Evolutionary conservation across 2,329 filamentous ascomycete species (phyloP), one percentile per base, ranked within the genome.

Genomic region (Claviceps arundinis): DNA sequence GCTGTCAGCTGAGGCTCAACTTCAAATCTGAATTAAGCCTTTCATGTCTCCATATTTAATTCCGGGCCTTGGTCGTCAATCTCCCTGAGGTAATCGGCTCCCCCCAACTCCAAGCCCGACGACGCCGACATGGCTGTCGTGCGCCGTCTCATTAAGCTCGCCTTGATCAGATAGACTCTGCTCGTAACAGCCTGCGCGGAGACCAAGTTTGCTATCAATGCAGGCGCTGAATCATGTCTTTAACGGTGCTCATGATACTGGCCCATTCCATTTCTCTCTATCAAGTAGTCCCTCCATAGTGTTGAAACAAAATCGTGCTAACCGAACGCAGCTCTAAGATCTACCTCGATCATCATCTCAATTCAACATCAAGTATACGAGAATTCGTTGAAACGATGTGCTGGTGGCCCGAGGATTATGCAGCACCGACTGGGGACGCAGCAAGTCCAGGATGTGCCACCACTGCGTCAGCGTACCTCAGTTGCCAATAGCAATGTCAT

Each of bases 401-500:
- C n/a, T 17, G 47, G 38, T 48, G 48, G 17, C 48, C 34, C 19
- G 41, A 30, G 22, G 48, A 38, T 26, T 26, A 6, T 50, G 38
- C 40, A 44, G 26, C 38, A 43, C 14, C 26, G 26, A 22, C 26
- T 24, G 40, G 48, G 38, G 13, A 37, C 37, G 48, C 48, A 43
- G 48, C 48, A 50, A 37, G 38, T 37, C 48, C n/a, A 30, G 17
- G 40, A 44, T 50, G n/a, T 43, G 40, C 40, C 48, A 50, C 40
- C 48, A n/a, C 48, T 48, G 34, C 47, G 47, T 40, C 47, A 48
- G 47, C 24, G 47, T 37, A 48, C 47, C 37, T 30, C 37, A n/a
- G 6, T 17, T 40, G 46, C 37, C 19, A n/a, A 26, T 48, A n/a
- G 17, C 37, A 48, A 40, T 38, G 37, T 26, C 37, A 48, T 48